A percentile compares a stretch with the other conserved stretches of the same genome.
These are phyloP conservation scores for Lipomyces yamadae DNA, from an alignment of 805 yeast species.

Conservation along the genomic window DNA sequence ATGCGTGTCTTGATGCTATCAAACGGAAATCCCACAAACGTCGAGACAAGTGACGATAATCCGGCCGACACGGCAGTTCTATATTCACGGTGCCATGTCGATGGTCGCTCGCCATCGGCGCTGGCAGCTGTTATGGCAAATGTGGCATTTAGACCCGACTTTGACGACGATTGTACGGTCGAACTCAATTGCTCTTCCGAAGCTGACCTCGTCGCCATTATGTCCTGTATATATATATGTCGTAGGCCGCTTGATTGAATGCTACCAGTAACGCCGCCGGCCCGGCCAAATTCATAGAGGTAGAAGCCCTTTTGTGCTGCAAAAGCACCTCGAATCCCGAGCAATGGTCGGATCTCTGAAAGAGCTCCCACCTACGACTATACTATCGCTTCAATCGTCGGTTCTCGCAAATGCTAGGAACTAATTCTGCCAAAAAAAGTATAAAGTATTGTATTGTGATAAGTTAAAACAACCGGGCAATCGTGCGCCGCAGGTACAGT, in stretches of 20 bases:
- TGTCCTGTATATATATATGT: background rate
- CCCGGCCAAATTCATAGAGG: too few species aligned
- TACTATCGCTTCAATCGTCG: too few species aligned
- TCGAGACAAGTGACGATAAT: constrained; percentile 63
- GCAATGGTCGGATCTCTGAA: too few species aligned
- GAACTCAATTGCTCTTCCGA: background rate
- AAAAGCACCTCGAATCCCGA: too few species aligned
- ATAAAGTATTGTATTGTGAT: too few species aligned
- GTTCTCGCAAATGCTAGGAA: too few species aligned
- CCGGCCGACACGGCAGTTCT: constrained; percentile 60
- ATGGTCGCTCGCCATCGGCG: background rate
- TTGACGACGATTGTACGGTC: background rate
- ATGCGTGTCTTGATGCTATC: constrained; percentile 87
- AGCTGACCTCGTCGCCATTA: background rate
- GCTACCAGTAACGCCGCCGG: background rate
- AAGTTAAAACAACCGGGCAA: too few species aligned
- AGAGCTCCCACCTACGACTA: too few species aligned
- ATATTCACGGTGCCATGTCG: constrained; percentile 31
- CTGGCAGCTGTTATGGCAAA: background rate
- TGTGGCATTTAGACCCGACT: background rate
- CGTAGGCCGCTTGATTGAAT: background rate
- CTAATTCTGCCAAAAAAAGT: too few species aligned
- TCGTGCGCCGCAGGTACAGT: too few species aligned
- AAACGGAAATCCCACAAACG: constrained; percentile 78
- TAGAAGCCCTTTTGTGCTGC: too few species aligned